Conservation (phyloP, 176 grass and related monocot species). For the Musa acuminata region DNA sequence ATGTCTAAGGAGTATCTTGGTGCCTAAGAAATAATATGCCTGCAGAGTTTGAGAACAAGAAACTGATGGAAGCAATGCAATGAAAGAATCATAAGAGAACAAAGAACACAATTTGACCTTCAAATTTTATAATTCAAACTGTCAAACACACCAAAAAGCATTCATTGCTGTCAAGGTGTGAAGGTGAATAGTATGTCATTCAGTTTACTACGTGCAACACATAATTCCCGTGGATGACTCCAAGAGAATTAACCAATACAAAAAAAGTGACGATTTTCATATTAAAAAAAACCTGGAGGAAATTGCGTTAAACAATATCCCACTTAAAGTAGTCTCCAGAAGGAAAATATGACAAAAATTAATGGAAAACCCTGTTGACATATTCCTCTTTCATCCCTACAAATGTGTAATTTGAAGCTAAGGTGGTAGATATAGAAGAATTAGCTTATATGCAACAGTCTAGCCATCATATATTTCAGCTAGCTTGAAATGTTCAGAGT, state of each 20-base stretch:
- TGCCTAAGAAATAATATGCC: neutral
- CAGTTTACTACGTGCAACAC: neutral
- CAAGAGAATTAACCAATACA: too few species aligned
- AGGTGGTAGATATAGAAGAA: too few species aligned
- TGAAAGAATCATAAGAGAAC: neutral
- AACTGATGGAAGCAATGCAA: too few species aligned
- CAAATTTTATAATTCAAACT: neutral
- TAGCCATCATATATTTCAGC: too few species aligned
- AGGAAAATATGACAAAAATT: neutral
- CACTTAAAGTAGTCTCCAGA: neutral
- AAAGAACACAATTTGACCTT: neutral
- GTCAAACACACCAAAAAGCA: neutral
- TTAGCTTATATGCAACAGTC: too few species aligned
- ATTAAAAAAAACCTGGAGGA: neutral
- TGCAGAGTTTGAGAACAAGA: neutral
- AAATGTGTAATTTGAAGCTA: too few species aligned
- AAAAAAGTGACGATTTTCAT: too few species aligned
- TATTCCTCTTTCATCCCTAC: too few species aligned
- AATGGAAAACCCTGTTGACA: neutral
- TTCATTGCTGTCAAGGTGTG: neutral
- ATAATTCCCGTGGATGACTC: neutral
- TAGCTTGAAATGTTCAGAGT: too few species aligned
- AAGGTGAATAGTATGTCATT: neutral
- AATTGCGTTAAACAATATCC: neutral
- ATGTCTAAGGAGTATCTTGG: neutral